phyloP scores from a whole-genome alignment of 225 moss, liverwort and hornwort genomes.

The Climacium dendroides region DNA sequence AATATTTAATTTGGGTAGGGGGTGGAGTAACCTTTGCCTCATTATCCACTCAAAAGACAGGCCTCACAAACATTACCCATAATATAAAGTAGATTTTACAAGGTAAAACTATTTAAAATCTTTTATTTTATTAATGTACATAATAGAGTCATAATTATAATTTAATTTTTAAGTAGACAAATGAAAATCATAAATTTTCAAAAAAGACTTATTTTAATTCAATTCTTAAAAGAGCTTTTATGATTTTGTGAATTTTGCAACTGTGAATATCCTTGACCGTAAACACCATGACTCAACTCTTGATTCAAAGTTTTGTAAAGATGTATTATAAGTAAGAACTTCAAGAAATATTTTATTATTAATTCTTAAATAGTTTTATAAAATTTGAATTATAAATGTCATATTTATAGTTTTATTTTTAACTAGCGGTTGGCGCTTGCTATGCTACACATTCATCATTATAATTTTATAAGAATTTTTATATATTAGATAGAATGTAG shows the following conservation, averaged over 20 bases:
- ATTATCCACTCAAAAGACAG: too few species aligned
- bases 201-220: neutral
- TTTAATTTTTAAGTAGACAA: neutral
- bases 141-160: neutral
- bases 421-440: too few species aligned
- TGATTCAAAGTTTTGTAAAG: neutral
- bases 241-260: neutral
- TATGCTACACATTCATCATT: too few species aligned
- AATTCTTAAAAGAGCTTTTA: neutral
- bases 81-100: neutral
- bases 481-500: too few species aligned
- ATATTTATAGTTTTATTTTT: too few species aligned
- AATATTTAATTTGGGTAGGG: too few species aligned
- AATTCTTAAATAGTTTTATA: too few species aligned
- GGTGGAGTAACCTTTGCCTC: too few species aligned
- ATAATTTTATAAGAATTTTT: too few species aligned
- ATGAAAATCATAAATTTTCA: neutral
- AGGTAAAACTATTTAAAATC: too few species aligned
- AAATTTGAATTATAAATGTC: too few species aligned
- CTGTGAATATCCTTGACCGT: accelerated
- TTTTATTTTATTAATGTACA: neutral
- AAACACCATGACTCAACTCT: neutral
- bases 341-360: neutral
- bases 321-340: neutral
- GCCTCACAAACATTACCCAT: too few species aligned